phyloP scores from a whole-genome alignment of 2,329 filamentous ascomycete genomes.

The Hymenoscyphus occultus region DNA sequence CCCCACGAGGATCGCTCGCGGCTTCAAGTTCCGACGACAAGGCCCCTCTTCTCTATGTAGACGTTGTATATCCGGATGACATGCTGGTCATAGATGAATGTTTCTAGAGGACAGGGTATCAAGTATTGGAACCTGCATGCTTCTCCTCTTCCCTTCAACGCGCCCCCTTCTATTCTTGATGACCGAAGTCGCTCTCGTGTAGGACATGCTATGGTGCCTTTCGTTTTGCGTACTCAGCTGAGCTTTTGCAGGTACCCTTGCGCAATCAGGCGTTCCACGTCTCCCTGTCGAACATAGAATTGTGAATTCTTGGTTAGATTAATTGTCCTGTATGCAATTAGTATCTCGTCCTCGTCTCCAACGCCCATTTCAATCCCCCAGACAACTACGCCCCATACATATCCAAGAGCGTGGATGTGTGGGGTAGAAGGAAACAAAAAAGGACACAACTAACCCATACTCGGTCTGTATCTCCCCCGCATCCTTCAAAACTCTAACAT shows the following conservation, averaged over 20 bases:
- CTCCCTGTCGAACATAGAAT: conserved; percentile 92
- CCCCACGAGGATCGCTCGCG: conserved; percentile 6
- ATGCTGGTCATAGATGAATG: conserved; percentile 1
- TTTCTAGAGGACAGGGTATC: not conserved
- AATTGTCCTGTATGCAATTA: conserved; percentile 63
- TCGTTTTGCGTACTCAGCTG: conserved; percentile 51
- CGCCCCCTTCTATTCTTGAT: not conserved
- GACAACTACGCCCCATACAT: not conserved
- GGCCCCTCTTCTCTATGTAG: not conserved
- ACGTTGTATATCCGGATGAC: not conserved
- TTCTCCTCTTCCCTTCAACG: not conserved
- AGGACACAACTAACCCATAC: conserved; percentile 70
- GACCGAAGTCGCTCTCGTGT: conserved; percentile 1
- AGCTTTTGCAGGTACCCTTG: conserved; percentile 94
- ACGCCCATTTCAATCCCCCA: not conserved
- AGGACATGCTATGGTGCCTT: not conserved
- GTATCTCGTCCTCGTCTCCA: not conserved
- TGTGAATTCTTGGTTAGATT: conserved; percentile 97
- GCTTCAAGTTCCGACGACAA: not conserved
- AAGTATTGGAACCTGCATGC: not conserved
- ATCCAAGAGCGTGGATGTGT: not conserved
- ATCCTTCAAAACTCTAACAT: conserved; percentile 92
- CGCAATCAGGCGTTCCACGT: conserved; percentile 89
- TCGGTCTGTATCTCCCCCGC: conserved; percentile 98
- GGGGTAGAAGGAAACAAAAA: not conserved